Conservation (phyloP, 768 basidiomycete genomes). For the Chalciporus pseudorubinellus region DNA sequence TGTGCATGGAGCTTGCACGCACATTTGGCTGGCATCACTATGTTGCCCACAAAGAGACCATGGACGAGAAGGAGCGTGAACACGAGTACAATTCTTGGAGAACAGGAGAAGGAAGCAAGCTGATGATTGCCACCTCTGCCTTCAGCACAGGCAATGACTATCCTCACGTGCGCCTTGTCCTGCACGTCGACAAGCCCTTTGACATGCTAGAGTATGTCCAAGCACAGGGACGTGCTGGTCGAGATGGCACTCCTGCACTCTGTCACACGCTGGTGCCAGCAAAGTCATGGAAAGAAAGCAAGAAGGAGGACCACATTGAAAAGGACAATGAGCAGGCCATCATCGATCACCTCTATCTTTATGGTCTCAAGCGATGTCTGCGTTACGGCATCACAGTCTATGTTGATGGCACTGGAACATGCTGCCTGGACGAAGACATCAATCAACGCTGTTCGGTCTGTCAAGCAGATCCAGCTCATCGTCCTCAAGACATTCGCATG, state of each 20-base stretch:
- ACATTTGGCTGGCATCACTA: constrained; percentile 7
- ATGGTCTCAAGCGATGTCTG: constrained; percentile 5
- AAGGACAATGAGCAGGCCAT: not conserved
- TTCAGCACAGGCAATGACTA: constrained; percentile 31
- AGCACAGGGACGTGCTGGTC: constrained; percentile 19
- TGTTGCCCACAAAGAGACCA: constrained; percentile 5
- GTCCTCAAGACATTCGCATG: not conserved
- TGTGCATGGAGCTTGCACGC: not conserved
- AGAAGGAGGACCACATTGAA: not conserved
- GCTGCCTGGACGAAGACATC: not conserved
- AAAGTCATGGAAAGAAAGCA: not conserved
- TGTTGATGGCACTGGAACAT: not conserved
- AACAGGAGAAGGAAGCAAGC: not conserved
- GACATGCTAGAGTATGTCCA: constrained; percentile 23
- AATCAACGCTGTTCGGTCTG: constrained; percentile 1
- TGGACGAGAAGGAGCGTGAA: not conserved
- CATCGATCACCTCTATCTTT: not conserved
- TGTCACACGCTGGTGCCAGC: not conserved
- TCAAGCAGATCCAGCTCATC: not conserved
- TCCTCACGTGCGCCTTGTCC: constrained; percentile 11
- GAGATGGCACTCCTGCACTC: not conserved
- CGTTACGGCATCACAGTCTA: constrained; percentile 1
- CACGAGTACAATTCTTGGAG: constrained; percentile 9
- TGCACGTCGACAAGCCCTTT: constrained; percentile 20
- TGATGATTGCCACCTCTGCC: constrained; percentile 23